Evolutionary conservation across 2,329 filamentous ascomycete genomes (phyloP).

Genomic region (Aspergillus sp.): DNA sequence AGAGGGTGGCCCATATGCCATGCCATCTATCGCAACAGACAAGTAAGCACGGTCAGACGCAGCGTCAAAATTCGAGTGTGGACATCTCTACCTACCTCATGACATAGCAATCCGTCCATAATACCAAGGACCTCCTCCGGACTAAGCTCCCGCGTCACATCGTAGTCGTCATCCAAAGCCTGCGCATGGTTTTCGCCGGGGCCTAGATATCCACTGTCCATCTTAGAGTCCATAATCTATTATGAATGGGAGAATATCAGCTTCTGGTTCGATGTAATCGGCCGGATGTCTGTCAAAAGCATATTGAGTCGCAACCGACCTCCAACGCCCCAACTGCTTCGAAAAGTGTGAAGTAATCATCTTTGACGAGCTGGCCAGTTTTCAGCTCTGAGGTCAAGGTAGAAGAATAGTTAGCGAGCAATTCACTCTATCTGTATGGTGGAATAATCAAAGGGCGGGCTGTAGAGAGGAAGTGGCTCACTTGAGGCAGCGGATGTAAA

Average conservation of each 20-base stretch:
- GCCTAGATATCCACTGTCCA: conserved; percentile 88
- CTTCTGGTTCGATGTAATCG: neutral
- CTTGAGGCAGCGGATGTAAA: conserved; percentile 56
- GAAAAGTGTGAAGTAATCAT: conserved; percentile 91
- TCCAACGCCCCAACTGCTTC: conserved; percentile 81
- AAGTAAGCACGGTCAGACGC: conserved; percentile 12
- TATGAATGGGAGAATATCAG: conserved; percentile 17
- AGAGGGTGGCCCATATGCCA: conserved; percentile 97
- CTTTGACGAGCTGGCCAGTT: conserved; percentile 84
- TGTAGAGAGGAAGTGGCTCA: conserved; percentile 28
- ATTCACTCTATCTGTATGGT: neutral
- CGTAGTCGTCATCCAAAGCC: conserved; percentile 79
- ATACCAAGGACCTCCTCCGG: conserved; percentile 86
- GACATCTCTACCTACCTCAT: conserved; percentile 63
- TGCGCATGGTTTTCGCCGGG: conserved; percentile 61
- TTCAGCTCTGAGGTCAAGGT: conserved; percentile 60
- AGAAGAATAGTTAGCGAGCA: conserved; percentile 9
- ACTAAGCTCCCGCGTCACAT: conserved; percentile 66
- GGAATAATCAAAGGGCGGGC: neutral
- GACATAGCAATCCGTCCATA: conserved; percentile 87
- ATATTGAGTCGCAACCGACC: conserved; percentile 37
- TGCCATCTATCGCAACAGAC: conserved; percentile 65
- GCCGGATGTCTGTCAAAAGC: neutral
- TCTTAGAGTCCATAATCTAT: conserved; percentile 98
- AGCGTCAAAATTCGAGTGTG: neutral